Evolutionary conservation across 129 eudicot genomes (phyloP), one percentile per base, ranked within the genome.

Genomic region (Flaveria linearis): DNA sequence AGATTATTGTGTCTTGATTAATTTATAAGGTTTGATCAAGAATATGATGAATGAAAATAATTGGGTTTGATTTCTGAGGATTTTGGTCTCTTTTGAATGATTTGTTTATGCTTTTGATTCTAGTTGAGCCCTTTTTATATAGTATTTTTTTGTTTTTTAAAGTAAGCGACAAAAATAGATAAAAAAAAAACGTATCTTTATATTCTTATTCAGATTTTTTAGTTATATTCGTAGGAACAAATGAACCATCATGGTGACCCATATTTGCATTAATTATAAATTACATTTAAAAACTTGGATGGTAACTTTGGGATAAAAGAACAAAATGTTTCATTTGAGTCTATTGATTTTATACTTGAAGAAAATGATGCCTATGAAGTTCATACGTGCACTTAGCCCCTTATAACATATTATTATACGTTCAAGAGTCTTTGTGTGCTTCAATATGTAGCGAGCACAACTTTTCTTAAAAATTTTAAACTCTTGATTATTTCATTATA

Each of bases 1-100:
- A 26, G 17, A 52, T 72, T 73, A 65, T 39, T 80, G 73, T 56
- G 69, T 69, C 81, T 77, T 60, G 81, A 61, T 61, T 61, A 28
- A 78, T 60, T 78, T 62, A 30, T 73, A 52, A 46, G 68, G 65
- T 72, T 72, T 39, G 69, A 66, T 80, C 74, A 80, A 78, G 66
- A 18, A 71, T 16, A 23, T 60, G 62, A 50, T 65, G 73, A 23
- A 79, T 79, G 72, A 10, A 77, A 46, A 43, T 69, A 42, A 43
- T 25, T 69, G 69, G 70, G 76, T 77, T 69, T 77, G 81, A 47
- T 69, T 77, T 69, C 3, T 70, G 73, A 64, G 39, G 78, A 49
- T 71, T 16, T 79, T 79, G 73, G 73, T 63, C 73, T 41, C 67
- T 72, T 41, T 63, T 73, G 58, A 52, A 72, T 39, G 47, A 65